Percentiles rank a stretch among this genome's conserved stretches.
Conservation (phyloP, 1,284 basidiomycete species). For the Cutaneotrichosporon dermatis region DNA sequence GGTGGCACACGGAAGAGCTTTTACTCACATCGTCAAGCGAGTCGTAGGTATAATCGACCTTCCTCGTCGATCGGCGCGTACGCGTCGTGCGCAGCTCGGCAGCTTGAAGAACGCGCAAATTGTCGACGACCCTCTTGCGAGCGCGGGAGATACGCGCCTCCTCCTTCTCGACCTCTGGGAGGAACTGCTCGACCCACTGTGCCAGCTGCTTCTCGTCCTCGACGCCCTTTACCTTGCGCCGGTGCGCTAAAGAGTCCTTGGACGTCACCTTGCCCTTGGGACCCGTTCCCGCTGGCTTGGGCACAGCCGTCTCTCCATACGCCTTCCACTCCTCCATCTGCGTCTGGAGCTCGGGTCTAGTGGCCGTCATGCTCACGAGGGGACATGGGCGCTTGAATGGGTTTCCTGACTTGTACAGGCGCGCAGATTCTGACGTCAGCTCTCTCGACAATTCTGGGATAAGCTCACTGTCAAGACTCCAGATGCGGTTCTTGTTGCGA, state of each 20-base stretch:
- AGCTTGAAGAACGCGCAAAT: slow-evolving; percentile 13
- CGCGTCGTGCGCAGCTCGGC: slow-evolving; percentile 40
- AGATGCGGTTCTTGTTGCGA: slow-evolving; percentile 42
- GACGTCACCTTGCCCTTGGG: slow-evolving; percentile 23
- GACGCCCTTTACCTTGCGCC: slow-evolving; percentile 29
- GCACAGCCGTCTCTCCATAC: slow-evolving; percentile 14
- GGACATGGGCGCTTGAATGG: slow-evolving; percentile 48
- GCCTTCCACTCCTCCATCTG: slow-evolving; percentile 22
- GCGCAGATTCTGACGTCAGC: slow-evolving; percentile 32
- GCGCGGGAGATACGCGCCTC: slow-evolving; percentile 23
- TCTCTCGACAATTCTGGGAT: not conserved
- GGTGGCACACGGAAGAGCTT: no score
- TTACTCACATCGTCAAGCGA: slow-evolving; percentile 20
- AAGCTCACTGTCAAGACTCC: slow-evolving; percentile 44
- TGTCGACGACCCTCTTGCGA: slow-evolving; percentile 7
- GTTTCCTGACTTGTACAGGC: slow-evolving; percentile 46
- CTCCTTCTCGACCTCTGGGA: slow-evolving; percentile 41
- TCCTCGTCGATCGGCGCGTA: slow-evolving; percentile 33
- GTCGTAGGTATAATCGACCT: slow-evolving; percentile 43
- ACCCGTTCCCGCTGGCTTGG: slow-evolving; percentile 18
- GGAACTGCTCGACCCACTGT: slow-evolving; percentile 22
- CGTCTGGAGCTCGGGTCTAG: slow-evolving; percentile 28
- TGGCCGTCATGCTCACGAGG: slow-evolving; percentile 28
- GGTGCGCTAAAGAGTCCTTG: slow-evolving; percentile 16
- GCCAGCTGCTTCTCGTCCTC: slow-evolving; percentile 36